These are phyloP conservation scores for Candida tetrigidarum DNA, from an alignment of 1,139 yeast genomes.

Conservation along the genomic window DNA sequence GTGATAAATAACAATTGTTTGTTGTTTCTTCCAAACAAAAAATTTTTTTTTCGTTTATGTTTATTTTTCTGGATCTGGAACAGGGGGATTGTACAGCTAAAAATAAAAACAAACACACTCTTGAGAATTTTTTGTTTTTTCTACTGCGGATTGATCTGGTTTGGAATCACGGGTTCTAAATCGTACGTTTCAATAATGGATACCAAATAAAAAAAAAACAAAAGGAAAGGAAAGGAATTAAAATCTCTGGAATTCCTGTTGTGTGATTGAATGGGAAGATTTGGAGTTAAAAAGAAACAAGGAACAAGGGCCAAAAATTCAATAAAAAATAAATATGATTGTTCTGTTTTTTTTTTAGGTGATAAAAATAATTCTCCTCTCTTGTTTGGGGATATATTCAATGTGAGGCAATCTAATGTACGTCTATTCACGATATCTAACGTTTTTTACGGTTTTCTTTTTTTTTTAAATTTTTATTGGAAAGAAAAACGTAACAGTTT, in stretches of 20 bases:
- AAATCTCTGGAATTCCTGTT: background rate
- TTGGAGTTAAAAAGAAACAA: background rate
- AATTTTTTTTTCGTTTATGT: constrained; percentile 2
- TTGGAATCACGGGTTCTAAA: background rate
- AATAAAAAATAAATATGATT: background rate
- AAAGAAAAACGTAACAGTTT: background rate
- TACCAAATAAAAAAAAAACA: no score
- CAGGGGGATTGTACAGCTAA: constrained; percentile 4
- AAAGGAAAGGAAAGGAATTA: background rate
- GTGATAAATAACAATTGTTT: constrained; percentile 2
- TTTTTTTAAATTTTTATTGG: background rate
- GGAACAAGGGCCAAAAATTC: no score
- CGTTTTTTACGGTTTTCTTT: background rate
- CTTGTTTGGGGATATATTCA: background rate
- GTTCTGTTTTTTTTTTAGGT: background rate
- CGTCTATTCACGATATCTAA: background rate
- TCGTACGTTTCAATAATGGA: constrained; percentile 6
- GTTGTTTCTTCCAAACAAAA: background rate
- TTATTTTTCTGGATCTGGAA: constrained; percentile 6
- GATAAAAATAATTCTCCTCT: background rate
- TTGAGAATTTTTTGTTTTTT: constrained; percentile 2
- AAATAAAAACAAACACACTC: constrained; percentile 1
- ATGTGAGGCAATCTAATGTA: background rate
- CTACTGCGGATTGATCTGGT: constrained; percentile 2
- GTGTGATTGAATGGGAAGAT: background rate